Evolutionary conservation across 176 grass and related monocot genomes (phyloP).

Genomic region (Hordeum marinum): DNA sequence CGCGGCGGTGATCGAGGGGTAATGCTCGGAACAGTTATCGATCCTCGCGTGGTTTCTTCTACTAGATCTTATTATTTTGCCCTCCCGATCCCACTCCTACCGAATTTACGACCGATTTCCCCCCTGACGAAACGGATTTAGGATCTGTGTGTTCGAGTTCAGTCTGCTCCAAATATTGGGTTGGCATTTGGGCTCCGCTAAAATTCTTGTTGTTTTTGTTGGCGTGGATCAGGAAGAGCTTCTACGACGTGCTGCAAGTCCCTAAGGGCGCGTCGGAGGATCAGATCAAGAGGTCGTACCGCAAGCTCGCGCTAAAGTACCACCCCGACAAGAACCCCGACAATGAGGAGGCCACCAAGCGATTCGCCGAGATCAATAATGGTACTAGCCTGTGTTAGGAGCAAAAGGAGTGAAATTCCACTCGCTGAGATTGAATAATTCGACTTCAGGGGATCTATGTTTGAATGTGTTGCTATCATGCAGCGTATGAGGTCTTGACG

Average conservation of each 20-base stretch:
- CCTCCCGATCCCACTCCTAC: too few species aligned
- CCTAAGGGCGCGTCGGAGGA: constrained; percentile 88
- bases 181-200: not conserved
- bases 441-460: not conserved
- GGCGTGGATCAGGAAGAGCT: constrained; percentile 64
- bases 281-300: constrained; percentile 96
- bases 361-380: constrained; percentile 89
- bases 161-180: not conserved
- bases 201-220: not conserved
- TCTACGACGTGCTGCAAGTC: constrained; percentile 91
- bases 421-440: not conserved
- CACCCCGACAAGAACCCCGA: constrained; percentile 93
- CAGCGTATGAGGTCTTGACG: constrained; percentile 87
- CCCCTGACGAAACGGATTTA: too few species aligned
- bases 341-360: constrained; percentile 94
- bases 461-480: not conserved
- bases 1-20: constrained; percentile 31
- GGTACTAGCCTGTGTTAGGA: constrained; percentile 35
- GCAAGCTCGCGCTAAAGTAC: constrained; percentile 98
- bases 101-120: too few species aligned
- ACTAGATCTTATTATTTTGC: constrained; percentile 15
- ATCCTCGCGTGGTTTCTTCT: not conserved
- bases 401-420: not conserved
- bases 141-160: too few species aligned
- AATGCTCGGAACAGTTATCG: not conserved